Evolutionary conservation across 2,329 filamentous ascomycete genomes (phyloP), one percentile per base, ranked within the genome.

Genomic region (Didymella segeticola): DNA sequence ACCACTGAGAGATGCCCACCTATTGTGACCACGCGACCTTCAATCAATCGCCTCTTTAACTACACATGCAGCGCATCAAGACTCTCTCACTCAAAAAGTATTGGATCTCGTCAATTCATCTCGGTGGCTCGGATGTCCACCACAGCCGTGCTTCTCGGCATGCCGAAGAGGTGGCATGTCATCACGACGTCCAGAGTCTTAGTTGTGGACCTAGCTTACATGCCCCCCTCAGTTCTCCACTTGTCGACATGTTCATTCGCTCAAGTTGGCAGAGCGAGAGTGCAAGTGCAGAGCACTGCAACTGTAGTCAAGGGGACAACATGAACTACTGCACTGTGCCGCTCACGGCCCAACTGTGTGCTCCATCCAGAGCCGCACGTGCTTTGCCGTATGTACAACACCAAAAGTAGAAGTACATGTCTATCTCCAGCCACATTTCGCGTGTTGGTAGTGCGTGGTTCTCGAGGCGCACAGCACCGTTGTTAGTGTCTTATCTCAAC

Each of bases 241-340:
- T 41, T 41, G 17, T 54, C 39, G 22, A 45, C n/a, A 48, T 34
- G 14, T 14, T 26, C 51, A 27, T 43, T 33, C 39, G 25, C 27
- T 39, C 17, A 12, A 34, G 34, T 12, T 25, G 29, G 43, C 45
- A 39, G 51, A 53, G 50, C 38, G 38, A 26, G 17, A 31, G 22
- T 17, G 39, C 39, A 54, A 22, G 25, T 17, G 22, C 22, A 26
- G 42, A 45, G 15, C 23, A 54, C 26, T 46, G 34, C 41, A 36
- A 17, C 27, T 29, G 23, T 34, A n/a, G 11, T 7, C 9, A 15
- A 37, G 20, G 23, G 34, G 19, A 26, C 36, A 20, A 25, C 39
- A 54, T 42, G 34, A 41, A 45, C 29, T 46, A 45, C 51, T 49
- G 51, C 34, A 30, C 19, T 11, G 9, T 54, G 45, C 45, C 39